Base-by-base conservation (phyloP, 257 asterid genomes). In the Hygrophila difformis region DNA sequence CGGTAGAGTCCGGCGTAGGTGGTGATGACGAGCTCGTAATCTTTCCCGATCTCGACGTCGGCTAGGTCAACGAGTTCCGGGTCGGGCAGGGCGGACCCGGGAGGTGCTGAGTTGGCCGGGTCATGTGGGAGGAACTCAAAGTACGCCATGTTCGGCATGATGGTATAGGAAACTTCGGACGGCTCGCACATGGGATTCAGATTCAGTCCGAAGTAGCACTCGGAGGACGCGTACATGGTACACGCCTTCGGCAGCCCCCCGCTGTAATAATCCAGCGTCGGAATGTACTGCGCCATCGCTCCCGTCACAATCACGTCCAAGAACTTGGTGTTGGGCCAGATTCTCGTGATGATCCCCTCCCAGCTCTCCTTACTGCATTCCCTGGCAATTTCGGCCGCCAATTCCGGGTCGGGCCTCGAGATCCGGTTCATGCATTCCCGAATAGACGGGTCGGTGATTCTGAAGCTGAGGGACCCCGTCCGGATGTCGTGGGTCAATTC, bases 61-160 rank as follows among this genome's bases (percentile, higher is more conserved):
- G 67, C 84, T 0, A 86, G 69, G 73, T 91, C 99, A 39, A 91
- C 83, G 54, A 73, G 94, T n/a, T n/a, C 12, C 61, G 6, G 2
- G 70, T 28, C n/a, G 84, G 54, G 49, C 56, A 73, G 0, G 62
- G 74, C 5, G 57, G 55, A 18, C 31, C 59, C 70, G 28, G 42
- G 6, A n/a, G n/a, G n/a, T n/a, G n/a, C n/a, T 2, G 84, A 56
- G 63, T 60, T 61, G 7, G n/a, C n/a, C n/a, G 78, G 57, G 8
- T 67, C 81, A 50, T 77, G 92, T 0, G 89, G 95, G 36, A 91
- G 51, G 76, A 82, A 91, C 82, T 91, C 96, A 59, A 86, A 91
- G 23, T 91, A 91, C 33, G 77, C 96, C 99, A 91, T 91, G 81
- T 82, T 91, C 0, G 99, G 99, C 93, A 91, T 82, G 66, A 91